Conservation (phyloP, 257 asterid genomes). For the Lantana camara region DNA sequence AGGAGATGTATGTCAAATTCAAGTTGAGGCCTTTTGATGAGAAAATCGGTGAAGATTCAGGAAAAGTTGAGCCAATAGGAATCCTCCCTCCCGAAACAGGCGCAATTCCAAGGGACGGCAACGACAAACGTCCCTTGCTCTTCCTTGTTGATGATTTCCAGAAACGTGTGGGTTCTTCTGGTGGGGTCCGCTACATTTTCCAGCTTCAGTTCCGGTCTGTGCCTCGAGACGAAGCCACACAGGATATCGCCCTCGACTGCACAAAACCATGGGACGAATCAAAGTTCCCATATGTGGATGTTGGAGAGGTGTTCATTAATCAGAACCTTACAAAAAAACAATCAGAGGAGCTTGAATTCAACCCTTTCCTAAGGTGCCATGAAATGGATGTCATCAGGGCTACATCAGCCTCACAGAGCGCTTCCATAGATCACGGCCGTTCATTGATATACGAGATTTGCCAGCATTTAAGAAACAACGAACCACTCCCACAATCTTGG, state of each 20-base stretch:
- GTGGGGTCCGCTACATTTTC: slow-evolving; percentile 65
- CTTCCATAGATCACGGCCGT: slow-evolving; percentile 91
- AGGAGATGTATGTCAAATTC: slow-evolving; percentile 80
- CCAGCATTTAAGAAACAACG: slow-evolving; percentile 74
- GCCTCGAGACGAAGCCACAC: slow-evolving; percentile 53
- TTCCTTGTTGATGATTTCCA: slow-evolving; percentile 81
- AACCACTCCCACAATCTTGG: slow-evolving; percentile 86
- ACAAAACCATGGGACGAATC: slow-evolving; percentile 79
- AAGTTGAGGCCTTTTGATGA: slow-evolving; percentile 73
- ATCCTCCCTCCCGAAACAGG: slow-evolving; percentile 95
- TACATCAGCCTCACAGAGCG: slow-evolving; percentile 74
- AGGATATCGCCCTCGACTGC: slow-evolving; percentile 70
- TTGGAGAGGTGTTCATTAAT: slow-evolving; percentile 62
- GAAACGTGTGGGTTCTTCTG: slow-evolving; percentile 57
- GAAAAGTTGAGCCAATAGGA: slow-evolving; percentile 74
- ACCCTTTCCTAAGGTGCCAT: slow-evolving; percentile 63
- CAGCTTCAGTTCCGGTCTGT: slow-evolving; percentile 67
- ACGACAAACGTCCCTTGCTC: slow-evolving; percentile 67
- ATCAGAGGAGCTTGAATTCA: slow-evolving; percentile 73
- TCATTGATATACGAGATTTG: slow-evolving; percentile 77
- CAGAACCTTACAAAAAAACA: slow-evolving; percentile 58
- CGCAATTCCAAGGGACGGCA: slow-evolving; percentile 66
- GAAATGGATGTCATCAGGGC: slow-evolving; percentile 80
- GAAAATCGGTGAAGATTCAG: slow-evolving; percentile 54
- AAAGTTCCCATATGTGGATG: slow-evolving; percentile 58